Evolutionary conservation across 306 rosid genomes (phyloP).

Genomic region (Glycyrrhiza uralensis): DNA sequence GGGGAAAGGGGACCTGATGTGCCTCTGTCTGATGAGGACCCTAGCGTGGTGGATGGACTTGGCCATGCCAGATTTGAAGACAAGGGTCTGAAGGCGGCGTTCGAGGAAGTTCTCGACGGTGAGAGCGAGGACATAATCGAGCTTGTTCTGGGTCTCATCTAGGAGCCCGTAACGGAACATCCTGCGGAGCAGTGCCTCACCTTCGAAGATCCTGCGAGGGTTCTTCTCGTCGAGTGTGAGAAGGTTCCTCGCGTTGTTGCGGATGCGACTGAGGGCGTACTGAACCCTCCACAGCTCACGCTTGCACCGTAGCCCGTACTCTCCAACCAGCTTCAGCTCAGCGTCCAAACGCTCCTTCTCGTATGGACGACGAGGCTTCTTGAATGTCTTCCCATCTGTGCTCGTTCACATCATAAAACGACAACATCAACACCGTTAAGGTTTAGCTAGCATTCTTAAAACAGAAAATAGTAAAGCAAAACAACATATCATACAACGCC

Average conservation of each 20-base stretch:
- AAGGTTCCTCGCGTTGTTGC: slow-evolving; percentile 52
- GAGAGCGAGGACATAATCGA: slow-evolving; percentile 57
- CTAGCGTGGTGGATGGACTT: slow-evolving; percentile 63
- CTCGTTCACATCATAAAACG: background rate
- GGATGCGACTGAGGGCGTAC: slow-evolving; percentile 50
- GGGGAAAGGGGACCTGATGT: slow-evolving; percentile 28
- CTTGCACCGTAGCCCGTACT: slow-evolving; percentile 54
- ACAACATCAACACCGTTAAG: background rate
- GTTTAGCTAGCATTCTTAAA: background rate
- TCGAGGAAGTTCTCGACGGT: slow-evolving; percentile 61
- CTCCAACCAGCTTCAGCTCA: slow-evolving; percentile 54
- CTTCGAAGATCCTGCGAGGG: slow-evolving; percentile 55
- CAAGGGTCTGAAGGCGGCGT: slow-evolving; percentile 53
- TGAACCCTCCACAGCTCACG: slow-evolving; percentile 58
- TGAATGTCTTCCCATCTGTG: slow-evolving; percentile 60
- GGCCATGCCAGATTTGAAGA: slow-evolving; percentile 58
- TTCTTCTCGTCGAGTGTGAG: slow-evolving; percentile 60
- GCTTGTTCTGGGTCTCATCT: slow-evolving; percentile 54
- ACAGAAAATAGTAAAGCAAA: background rate
- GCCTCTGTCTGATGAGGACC: slow-evolving; percentile 58
- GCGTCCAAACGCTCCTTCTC: slow-evolving; percentile 68
- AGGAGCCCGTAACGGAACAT: slow-evolving; percentile 55
- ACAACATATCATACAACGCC: background rate
- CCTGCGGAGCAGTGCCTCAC: slow-evolving; percentile 48
- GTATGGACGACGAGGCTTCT: slow-evolving; percentile 67